A percentile compares a stretch with the other conserved stretches of the same genome.
phyloP scores from a whole-genome alignment of 306 rosid genomes.

The Cucurbita ficifolia region DNA sequence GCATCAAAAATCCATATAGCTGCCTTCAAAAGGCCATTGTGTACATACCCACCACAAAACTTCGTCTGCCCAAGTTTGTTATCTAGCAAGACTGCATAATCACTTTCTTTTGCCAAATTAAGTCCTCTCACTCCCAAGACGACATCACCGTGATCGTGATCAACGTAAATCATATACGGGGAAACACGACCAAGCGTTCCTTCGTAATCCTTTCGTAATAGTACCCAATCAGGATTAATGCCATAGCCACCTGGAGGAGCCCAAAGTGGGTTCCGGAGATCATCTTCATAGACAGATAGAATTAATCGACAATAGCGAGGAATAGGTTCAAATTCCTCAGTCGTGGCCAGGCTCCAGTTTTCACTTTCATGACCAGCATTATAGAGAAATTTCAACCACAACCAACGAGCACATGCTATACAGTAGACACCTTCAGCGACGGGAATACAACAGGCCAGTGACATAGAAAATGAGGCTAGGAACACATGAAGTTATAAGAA shows the following conservation, averaged over 20 bases:
- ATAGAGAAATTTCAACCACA: constrained; percentile 73
- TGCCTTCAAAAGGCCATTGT: constrained; percentile 76
- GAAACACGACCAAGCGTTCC: constrained; percentile 53
- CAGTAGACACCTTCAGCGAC: constrained; percentile 82
- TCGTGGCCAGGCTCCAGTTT: constrained; percentile 73
- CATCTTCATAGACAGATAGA: constrained; percentile 59
- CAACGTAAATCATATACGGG: constrained; percentile 76
- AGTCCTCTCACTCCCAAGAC: constrained; percentile 70
- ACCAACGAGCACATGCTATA: constrained; percentile 86
- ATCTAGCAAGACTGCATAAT: constrained; percentile 72
- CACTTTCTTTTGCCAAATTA: constrained; percentile 72
- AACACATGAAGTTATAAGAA: background rate
- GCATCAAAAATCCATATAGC: constrained; percentile 61
- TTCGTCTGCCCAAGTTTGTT: constrained; percentile 76
- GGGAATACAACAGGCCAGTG: constrained; percentile 68
- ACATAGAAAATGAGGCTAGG: constrained; percentile 36
- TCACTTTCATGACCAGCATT: constrained; percentile 88
- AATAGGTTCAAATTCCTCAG: constrained; percentile 79
- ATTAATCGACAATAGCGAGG: constrained; percentile 69
- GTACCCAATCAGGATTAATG: constrained; percentile 62
- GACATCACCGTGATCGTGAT: constrained; percentile 73
- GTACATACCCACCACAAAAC: constrained; percentile 86
- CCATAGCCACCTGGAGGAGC: constrained; percentile 89
- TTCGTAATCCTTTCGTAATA: constrained; percentile 47
- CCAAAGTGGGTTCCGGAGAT: constrained; percentile 65